Conservation (phyloP, 331 rosid species). For the Acacia pycnantha region DNA sequence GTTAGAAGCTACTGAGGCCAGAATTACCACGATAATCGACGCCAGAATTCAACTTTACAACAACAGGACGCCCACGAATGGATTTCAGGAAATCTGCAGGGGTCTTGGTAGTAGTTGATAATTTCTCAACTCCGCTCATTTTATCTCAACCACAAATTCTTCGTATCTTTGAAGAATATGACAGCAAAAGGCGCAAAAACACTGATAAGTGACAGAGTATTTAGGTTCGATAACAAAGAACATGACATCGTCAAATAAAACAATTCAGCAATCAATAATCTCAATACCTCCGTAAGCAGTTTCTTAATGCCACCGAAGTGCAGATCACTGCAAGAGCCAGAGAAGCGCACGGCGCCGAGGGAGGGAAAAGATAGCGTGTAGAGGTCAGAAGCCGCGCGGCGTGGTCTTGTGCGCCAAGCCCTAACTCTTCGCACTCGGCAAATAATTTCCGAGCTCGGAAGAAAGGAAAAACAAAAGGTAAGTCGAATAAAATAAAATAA, state of each 20-base stretch:
- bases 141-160: background rate
- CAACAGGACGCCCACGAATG: conserved; percentile 80
- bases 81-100: conserved; percentile 83
- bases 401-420: background rate
- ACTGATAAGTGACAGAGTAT: background rate
- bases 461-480: too few relatives aligned
- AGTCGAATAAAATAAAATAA: too few relatives aligned
- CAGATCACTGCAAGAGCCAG: background rate
- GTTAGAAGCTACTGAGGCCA: background rate
- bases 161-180: background rate
- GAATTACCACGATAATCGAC: conserved; percentile 84
- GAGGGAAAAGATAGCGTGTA: background rate
- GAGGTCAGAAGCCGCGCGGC: background rate
- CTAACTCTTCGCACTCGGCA: background rate
- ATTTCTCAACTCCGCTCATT: conserved; percentile 70
- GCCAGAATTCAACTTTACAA: conserved; percentile 81
- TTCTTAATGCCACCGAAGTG: background rate
- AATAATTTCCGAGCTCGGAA: background rate
- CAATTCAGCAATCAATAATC: background rate
- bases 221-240: background rate
- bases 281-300: background rate
- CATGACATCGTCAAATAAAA: background rate
- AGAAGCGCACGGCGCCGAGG: background rate
- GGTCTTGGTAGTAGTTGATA: conserved; percentile 60
- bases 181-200: background rate